Evolutionary conservation across 306 rosid species (phyloP).

Genomic region (Dryas alaskensis): DNA sequence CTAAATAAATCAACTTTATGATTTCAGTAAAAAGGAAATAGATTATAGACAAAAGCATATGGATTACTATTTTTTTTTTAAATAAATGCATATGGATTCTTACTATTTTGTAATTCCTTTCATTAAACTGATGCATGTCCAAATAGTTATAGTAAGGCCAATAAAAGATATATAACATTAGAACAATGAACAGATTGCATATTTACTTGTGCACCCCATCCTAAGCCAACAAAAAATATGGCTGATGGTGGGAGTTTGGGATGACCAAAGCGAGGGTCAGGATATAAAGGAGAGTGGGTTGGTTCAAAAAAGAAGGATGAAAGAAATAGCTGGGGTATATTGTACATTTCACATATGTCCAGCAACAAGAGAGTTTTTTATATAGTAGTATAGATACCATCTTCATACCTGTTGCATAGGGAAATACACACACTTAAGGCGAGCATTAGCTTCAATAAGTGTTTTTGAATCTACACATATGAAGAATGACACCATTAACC

Average conservation of each 20-base stretch:
- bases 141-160: neutral
- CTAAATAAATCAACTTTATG: neutral
- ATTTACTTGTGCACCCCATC: slow-evolving; percentile 99
- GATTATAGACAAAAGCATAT: neutral
- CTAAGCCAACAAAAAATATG: slow-evolving; percentile 78
- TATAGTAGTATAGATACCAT: neutral
- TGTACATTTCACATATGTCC: neutral
- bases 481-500: neutral
- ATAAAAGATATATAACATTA: neutral
- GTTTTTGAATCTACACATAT: slow-evolving; percentile 39
- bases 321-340: neutral
- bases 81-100: neutral
- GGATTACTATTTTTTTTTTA: neutral
- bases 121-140: neutral
- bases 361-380: neutral
- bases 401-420: slow-evolving; percentile 47
- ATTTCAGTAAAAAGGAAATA: neutral
- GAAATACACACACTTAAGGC: slow-evolving; percentile 53
- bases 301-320: neutral
- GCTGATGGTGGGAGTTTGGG: slow-evolving; percentile 40
- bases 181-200: neutral
- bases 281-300: neutral
- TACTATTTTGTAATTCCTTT: neutral
- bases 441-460: slow-evolving; percentile 47
- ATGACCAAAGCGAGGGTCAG: neutral